Conservation (phyloP, 495 filamentous ascomycete genomes). For the Penicillium verhagenii region DNA sequence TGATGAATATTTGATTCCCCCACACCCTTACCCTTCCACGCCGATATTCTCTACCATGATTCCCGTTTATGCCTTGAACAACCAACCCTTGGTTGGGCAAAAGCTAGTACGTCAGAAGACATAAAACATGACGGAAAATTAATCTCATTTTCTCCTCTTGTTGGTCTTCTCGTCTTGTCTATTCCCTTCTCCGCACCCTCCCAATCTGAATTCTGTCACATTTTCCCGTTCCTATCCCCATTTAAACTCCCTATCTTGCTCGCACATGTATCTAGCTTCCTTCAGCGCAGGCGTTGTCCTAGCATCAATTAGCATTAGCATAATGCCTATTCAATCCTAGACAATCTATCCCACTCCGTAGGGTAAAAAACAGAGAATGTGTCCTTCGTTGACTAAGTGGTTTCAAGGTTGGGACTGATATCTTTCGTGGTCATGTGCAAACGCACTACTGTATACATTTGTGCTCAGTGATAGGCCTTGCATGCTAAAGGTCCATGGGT, state of each 20-base stretch:
- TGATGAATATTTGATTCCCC: conserved; percentile 11
- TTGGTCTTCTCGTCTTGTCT: not conserved
- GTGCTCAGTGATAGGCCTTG: too few species aligned
- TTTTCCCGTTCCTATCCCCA: conserved; percentile 4
- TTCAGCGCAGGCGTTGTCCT: conserved; percentile 34
- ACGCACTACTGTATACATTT: too few species aligned
- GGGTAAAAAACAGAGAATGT: too few species aligned
- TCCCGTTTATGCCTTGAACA: not conserved
- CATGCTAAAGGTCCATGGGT: too few species aligned
- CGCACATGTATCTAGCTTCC: conserved; percentile 29
- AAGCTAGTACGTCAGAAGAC: not conserved
- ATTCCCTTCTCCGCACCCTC: not conserved
- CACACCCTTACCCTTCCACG: not conserved
- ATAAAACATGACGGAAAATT: conserved; percentile 2
- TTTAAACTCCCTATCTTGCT: conserved; percentile 5
- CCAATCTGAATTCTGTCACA: conserved; percentile 8
- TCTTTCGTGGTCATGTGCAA: too few species aligned
- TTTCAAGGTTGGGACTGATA: not conserved
- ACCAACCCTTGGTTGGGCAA: not conserved
- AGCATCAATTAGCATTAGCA: conserved; percentile 34
- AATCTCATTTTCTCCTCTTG: conserved; percentile 5
- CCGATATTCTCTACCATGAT: not conserved
- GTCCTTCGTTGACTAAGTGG: too few species aligned
- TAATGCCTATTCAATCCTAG: conserved; percentile 22
- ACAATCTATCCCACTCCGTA: not conserved